Base-by-base conservation (phyloP, 306 rosid genomes). In the Cucurbita pepo region DNA sequence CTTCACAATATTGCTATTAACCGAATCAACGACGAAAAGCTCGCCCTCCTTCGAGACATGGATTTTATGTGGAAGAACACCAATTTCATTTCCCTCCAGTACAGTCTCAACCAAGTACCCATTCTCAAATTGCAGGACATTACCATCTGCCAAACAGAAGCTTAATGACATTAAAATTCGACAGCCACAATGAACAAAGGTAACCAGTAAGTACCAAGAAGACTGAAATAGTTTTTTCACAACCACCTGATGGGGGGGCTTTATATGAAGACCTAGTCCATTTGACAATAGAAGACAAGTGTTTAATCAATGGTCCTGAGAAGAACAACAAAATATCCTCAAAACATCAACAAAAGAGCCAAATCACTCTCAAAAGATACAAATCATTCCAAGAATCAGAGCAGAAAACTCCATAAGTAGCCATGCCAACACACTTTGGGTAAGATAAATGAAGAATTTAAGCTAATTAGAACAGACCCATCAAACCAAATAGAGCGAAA, bases 21-120 rank as follows among this genome's bases (percentile, higher is more conserved):
- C 79, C 19, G 84, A 85, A 90, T 94, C 97, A n/a, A 94, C 90
- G 0, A 88, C 95, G 82, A 85, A 94, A 75, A 90, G 89, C 80
- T 94, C 99, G 2, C 89, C 97, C 63, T 94, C 99, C 78, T 89
- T 91, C 5, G 92, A 86, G 50, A 91, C 90, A 3, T 82, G 92
- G 69, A 94, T 91, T 79, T 86, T 82, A 81, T 89, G 78, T 81
- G 96, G 97, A 59, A 88, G 52, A 13, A 92, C 91, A 77, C 97
- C 97, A 60, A 94, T 94, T 53, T 79, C 91, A 62, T 86, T 88
- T 74, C 97, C 97, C 79, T 91, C 95, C 69, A 81, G 87, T 69
- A 91, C 92, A 73, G 99, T 91, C 85, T 91, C 99, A 78, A 94
- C 99, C 22, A 89, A 84, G 80, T 94, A 91, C 75, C 99, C 99